Evolutionary conservation across 495 filamentous ascomycete species (phyloP).

Genomic region (Penicillium daleae): DNA sequence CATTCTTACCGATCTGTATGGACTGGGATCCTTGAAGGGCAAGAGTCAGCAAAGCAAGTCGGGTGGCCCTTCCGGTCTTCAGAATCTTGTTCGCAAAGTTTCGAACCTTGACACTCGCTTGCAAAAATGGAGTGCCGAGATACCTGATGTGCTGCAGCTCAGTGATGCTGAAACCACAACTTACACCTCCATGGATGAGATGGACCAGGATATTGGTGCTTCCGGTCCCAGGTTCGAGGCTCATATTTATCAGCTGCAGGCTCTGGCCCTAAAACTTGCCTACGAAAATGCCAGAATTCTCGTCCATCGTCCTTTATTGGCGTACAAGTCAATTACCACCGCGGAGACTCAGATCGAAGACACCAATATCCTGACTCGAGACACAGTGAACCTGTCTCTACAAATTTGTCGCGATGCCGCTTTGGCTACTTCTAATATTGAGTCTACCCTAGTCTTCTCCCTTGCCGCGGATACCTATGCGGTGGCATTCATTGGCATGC

Average conservation of each 20-base stretch:
- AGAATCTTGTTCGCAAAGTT: conserved; percentile 21
- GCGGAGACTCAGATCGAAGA: not conserved
- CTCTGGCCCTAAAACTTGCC: conserved; percentile 29
- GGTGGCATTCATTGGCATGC: conserved; percentile 35
- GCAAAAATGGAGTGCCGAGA: conserved; percentile 23
- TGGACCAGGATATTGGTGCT: conserved; percentile 35
- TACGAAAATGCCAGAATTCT: conserved; percentile 35
- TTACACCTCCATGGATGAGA: conserved; percentile 27
- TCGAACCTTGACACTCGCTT: conserved; percentile 13
- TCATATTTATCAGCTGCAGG: conserved; percentile 38
- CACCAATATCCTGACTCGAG: not conserved
- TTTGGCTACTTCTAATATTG: conserved; percentile 26
- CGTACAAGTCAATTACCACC: conserved; percentile 18
- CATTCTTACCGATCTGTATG: conserved; percentile 31
- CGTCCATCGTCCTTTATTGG: conserved; percentile 30
- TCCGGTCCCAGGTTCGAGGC: conserved; percentile 30
- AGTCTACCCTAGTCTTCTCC: conserved; percentile 15
- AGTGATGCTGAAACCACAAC: not conserved
- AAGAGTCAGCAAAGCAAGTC: not conserved
- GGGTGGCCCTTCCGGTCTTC: not conserved
- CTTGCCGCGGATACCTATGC: conserved; percentile 36
- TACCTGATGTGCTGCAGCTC: conserved; percentile 21
- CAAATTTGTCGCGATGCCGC: conserved; percentile 33
- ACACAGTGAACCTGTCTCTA: conserved; percentile 20
- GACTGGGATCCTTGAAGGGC: conserved; percentile 15